phyloP scores from a whole-genome alignment of 306 rosid genomes.

The Acmispon strigosus region DNA sequence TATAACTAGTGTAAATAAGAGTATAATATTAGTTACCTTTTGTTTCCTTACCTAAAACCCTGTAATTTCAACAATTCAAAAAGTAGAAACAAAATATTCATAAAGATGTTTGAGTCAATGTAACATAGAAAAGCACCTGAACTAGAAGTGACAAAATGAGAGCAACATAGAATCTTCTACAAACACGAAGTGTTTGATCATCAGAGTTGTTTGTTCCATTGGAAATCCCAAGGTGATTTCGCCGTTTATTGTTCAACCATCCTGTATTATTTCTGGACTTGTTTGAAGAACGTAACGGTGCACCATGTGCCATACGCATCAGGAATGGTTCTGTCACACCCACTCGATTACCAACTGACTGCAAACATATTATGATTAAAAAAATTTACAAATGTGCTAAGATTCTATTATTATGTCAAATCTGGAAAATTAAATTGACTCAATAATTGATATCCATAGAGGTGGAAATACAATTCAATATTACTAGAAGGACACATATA shows the following conservation, averaged over 20 bases:
- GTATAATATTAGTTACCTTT: neutral
- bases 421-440: neutral
- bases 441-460: neutral
- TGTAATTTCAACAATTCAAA: neutral
- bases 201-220: constrained; percentile 37
- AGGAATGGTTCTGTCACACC: constrained; percentile 90
- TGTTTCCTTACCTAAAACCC: neutral
- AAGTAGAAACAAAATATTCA: neutral
- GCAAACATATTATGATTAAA: constrained; percentile 22
- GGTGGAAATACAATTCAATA: constrained; percentile 8
- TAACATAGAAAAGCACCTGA: constrained; percentile 55
- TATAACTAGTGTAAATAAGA: too few species aligned
- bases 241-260: constrained; percentile 31
- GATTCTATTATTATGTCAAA: constrained; percentile 3
- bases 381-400: constrained; percentile 13
- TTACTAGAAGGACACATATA: neutral
- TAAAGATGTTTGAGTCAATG: constrained; percentile 7
- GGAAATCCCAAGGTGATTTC: constrained; percentile 35
- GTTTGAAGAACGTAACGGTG: constrained; percentile 55
- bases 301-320: constrained; percentile 98
- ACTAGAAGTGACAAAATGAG: constrained; percentile 87
- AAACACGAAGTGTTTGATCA: constrained; percentile 77
- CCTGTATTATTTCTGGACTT: constrained; percentile 43
- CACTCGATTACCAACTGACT: constrained; percentile 93
- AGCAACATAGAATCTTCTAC: constrained; percentile 92